A percentile compares a stretch with the other conserved stretches of the same genome.
phyloP scores from a whole-genome alignment of 2,329 filamentous ascomycete genomes.

The Cladosporium sp. region DNA sequence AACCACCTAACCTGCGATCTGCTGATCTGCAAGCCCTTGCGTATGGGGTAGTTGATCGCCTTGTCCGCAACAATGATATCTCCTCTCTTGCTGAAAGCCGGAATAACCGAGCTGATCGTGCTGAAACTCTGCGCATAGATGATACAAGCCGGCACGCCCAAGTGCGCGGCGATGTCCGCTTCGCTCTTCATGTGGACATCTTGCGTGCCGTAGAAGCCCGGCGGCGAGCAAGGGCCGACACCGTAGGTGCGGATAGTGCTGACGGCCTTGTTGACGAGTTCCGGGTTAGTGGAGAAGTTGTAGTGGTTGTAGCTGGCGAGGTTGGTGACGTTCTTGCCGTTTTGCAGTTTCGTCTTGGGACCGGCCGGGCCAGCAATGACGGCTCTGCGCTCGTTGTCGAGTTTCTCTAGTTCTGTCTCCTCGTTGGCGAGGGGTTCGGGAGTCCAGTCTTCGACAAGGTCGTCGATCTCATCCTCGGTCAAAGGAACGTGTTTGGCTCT shows the following conservation, averaged over 20 bases:
- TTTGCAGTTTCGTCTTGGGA: constrained; percentile 76
- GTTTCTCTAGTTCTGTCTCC: constrained; percentile 72
- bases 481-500: constrained; percentile 88
- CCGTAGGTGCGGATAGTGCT: constrained; percentile 92
- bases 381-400: constrained; percentile 80
- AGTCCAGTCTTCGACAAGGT: constrained; percentile 93
- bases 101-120: constrained; percentile 95
- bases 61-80: constrained; percentile 96
- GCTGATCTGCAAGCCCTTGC: constrained; percentile 91
- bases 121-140: constrained; percentile 96
- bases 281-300: constrained; percentile 91
- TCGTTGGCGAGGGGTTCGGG: constrained; percentile 85
- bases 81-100: constrained; percentile 92
- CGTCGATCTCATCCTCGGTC: constrained; percentile 94
- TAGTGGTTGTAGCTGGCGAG: constrained; percentile 96
- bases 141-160: constrained; percentile 86
- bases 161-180: constrained; percentile 83
- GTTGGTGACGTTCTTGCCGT: constrained; percentile 84
- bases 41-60: constrained; percentile 88
- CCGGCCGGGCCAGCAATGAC: constrained; percentile 88
- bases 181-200: constrained; percentile 98
- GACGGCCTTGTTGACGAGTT: constrained; percentile 91
- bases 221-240: constrained; percentile 93
- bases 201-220: constrained; percentile 97
- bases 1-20: constrained; percentile 91